Evolutionary conservation across 1,284 basidiomycete genomes (phyloP).

Genomic region (Vanrija sp.): DNA sequence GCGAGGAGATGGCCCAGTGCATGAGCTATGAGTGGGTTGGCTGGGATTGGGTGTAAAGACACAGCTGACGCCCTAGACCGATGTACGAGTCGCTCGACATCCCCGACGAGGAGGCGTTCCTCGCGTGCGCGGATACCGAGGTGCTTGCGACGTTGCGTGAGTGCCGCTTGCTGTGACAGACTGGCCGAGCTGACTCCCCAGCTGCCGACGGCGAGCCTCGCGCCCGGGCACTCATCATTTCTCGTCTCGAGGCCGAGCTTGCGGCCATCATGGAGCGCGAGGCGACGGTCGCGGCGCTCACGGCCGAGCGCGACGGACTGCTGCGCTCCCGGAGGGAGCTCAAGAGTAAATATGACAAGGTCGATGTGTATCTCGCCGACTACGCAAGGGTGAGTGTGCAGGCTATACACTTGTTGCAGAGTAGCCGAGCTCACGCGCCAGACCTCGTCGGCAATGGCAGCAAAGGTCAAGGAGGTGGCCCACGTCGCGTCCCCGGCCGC

Average conservation of each 20-base stretch:
- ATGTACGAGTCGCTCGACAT: conserved; percentile 31
- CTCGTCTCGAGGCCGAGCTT: conserved; percentile 38
- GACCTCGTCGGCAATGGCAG: conserved; percentile 28
- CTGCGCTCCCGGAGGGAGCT: conserved; percentile 39
- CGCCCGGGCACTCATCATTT: conserved; percentile 30
- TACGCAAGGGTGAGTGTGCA: conserved; percentile 30
- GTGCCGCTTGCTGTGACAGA: conserved; percentile 1
- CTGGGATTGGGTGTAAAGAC: no score
- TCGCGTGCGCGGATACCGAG: conserved; percentile 13
- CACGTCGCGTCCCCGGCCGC: conserved; percentile 2
- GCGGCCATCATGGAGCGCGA: conserved; percentile 35
- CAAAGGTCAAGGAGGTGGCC: conserved; percentile 25
- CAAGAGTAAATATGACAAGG: conserved; percentile 32
- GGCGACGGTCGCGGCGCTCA: conserved; percentile 23
- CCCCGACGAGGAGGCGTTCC: conserved; percentile 22
- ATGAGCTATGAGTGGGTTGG: conserved; percentile 38
- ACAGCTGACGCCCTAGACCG: conserved; percentile 17
- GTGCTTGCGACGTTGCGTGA: conserved; percentile 28
- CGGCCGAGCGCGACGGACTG: conserved; percentile 34
- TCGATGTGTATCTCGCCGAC: conserved; percentile 33
- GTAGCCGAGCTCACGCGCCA: conserved; percentile 7
- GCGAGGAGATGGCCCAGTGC: conserved; percentile 39
- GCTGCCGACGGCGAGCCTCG: conserved; percentile 22
- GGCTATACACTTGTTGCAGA: not conserved
- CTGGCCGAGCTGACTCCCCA: conserved; percentile 12